Evolutionary conservation across 108 stramenopile genomes (phyloP).

Genomic region (Pseudonitzschia pungens): DNA sequence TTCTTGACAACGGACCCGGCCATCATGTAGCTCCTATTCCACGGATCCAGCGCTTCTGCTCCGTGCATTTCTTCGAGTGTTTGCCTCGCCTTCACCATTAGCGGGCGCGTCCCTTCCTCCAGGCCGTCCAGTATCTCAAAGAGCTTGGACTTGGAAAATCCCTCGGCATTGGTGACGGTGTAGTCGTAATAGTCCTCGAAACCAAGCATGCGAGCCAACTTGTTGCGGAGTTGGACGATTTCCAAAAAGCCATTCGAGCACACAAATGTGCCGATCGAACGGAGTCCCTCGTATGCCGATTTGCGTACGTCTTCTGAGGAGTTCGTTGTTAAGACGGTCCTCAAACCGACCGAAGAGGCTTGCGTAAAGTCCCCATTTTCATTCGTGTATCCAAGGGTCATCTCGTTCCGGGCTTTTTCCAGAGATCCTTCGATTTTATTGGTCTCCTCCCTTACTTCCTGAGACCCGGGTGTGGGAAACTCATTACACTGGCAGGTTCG

Average conservation of each 20-base stretch:
- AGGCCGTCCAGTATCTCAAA: slow-evolving; percentile 72
- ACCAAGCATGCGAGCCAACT: slow-evolving; percentile 51
- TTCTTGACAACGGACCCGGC: slow-evolving; percentile 60
- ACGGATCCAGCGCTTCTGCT: slow-evolving; percentile 51
- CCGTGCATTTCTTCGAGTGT: slow-evolving; percentile 50
- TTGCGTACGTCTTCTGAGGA: slow-evolving; percentile 55
- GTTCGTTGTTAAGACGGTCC: slow-evolving; percentile 48
- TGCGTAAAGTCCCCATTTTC: slow-evolving; percentile 49
- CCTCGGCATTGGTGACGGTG: slow-evolving; percentile 72
- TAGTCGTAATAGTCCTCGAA: slow-evolving; percentile 73
- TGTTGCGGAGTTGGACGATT: slow-evolving; percentile 64
- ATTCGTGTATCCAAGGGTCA: slow-evolving; percentile 20
- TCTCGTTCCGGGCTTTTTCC: slow-evolving; percentile 53
- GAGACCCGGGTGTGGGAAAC: slow-evolving; percentile 50
- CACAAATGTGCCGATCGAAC: slow-evolving; percentile 64
- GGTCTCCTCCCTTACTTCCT: slow-evolving; percentile 48
- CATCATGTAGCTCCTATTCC: slow-evolving; percentile 61
- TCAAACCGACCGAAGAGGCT: slow-evolving; percentile 61
- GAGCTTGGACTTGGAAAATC: slow-evolving; percentile 59
- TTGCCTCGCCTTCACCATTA: slow-evolving; percentile 55
- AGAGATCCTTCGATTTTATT: slow-evolving; percentile 56
- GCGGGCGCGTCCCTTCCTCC: slow-evolving; percentile 55
- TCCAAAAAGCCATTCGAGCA: slow-evolving; percentile 72
- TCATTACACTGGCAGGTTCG: slow-evolving; percentile 59
- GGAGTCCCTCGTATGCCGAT: slow-evolving; percentile 65